phyloP scores from a whole-genome alignment of 495 filamentous ascomycete species.

The Penicillium ochrochloron region DNA sequence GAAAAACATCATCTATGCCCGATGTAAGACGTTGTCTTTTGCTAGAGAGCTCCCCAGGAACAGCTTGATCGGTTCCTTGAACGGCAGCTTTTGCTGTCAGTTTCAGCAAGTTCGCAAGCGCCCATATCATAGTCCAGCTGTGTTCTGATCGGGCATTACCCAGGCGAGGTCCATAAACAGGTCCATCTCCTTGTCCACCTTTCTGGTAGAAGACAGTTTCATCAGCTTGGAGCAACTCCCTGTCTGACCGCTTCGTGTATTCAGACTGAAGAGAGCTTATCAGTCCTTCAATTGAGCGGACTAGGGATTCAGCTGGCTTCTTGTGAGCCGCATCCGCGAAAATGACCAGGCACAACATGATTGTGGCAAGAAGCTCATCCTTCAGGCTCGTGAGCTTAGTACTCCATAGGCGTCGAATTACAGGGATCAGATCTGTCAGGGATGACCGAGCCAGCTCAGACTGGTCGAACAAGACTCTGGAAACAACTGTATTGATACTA shows the following conservation, averaged over 20 bases:
- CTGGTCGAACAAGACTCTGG: slow-evolving; percentile 67
- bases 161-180: slow-evolving; percentile 46
- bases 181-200: slow-evolving; percentile 14
- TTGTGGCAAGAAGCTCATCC: slow-evolving; percentile 74
- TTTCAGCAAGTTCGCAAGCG: slow-evolving; percentile 39
- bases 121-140: slow-evolving; percentile 53
- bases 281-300: slow-evolving; percentile 55
- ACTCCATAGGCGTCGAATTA: slow-evolving; percentile 76
- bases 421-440: slow-evolving; percentile 64
- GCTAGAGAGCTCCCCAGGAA: slow-evolving; percentile 28
- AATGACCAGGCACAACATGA: slow-evolving; percentile 60
- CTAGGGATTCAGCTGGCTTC: slow-evolving; percentile 35
- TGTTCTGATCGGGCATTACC: slow-evolving; percentile 51
- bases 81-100: slow-evolving; percentile 34
- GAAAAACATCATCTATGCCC: slow-evolving; percentile 63
- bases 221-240: slow-evolving; percentile 75
- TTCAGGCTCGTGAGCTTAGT: slow-evolving; percentile 60
- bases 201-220: slow-evolving; percentile 64
- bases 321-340: slow-evolving; percentile 33
- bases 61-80: slow-evolving; percentile 16
- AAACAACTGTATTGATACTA: slow-evolving; percentile 72
- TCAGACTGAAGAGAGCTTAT: slow-evolving; percentile 68
- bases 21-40: slow-evolving; percentile 69
- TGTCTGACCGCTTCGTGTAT: slow-evolving; percentile 71
- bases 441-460: slow-evolving; percentile 61